These are phyloP conservation scores for Liriodendron chinense DNA, from an alignment of 164 flowering plant species.

Conservation along the genomic window DNA sequence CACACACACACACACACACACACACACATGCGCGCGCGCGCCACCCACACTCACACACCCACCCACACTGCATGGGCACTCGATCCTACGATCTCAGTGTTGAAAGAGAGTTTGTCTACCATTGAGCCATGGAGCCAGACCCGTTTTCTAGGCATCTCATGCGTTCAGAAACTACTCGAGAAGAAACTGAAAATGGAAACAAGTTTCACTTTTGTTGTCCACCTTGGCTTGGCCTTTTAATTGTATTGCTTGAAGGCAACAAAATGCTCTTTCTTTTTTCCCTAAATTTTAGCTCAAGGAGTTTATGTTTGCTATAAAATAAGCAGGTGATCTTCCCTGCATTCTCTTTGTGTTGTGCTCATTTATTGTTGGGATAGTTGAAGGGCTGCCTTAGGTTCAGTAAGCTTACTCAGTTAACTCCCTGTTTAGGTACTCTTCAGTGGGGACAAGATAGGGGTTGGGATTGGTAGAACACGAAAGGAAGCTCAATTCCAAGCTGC, in stretches of 20 bases:
- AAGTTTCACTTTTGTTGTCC: neutral
- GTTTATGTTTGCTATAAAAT: neutral
- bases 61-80: no score
- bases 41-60: no score
- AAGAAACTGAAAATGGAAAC: neutral
- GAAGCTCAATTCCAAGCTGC: conserved; percentile 97
- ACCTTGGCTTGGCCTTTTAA: neutral
- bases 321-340: neutral
- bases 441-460: conserved; percentile 90
- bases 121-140: no score
- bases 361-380: neutral
- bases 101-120: no score
- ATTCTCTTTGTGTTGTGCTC: neutral
- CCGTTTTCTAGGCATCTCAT: no score
- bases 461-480: conserved; percentile 84
- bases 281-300: neutral
- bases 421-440: conserved; percentile 66
- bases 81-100: no score
- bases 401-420: conserved; percentile 5
- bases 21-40: no score
- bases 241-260: neutral
- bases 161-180: neutral
- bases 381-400: neutral
- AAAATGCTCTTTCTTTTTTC: neutral
- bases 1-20: no score